phyloP scores from a whole-genome alignment of 768 basidiomycete species.

The Jaapia argillacea region DNA sequence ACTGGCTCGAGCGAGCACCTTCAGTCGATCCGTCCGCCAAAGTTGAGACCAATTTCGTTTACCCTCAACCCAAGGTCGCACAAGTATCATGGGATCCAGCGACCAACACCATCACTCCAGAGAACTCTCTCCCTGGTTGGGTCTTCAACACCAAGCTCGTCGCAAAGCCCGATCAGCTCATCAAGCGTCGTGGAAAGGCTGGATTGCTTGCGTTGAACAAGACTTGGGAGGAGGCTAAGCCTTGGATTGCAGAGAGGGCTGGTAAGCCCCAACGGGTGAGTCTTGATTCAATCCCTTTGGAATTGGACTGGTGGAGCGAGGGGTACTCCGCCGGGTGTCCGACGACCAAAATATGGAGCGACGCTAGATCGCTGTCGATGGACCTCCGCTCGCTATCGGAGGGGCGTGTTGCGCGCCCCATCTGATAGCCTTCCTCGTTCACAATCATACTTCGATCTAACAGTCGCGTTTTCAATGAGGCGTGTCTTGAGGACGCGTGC shows the following conservation, averaged over 20 bases:
- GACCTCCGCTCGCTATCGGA: too few relatives aligned
- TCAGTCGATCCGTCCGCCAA: conserved; percentile 55
- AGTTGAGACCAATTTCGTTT: conserved; percentile 47
- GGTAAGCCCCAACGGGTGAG: conserved; percentile 87
- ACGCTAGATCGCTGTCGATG: conserved; percentile 2
- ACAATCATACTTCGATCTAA: too few relatives aligned
- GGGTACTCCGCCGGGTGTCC: too few relatives aligned
- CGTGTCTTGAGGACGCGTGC: too few relatives aligned
- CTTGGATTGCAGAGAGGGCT: conserved; percentile 82
- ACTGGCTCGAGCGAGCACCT: conserved; percentile 93
- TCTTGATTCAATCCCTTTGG: conserved; percentile 6
- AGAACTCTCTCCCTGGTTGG: conserved; percentile 63
- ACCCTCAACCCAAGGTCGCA: conserved; percentile 69
- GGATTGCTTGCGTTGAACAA: conserved; percentile 94
- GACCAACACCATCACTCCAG: conserved; percentile 50
- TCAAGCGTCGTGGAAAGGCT: conserved; percentile 98
- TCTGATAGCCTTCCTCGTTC: too few relatives aligned
- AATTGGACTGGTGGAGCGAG: too few relatives aligned
- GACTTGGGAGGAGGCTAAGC: conserved; percentile 75
- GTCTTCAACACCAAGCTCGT: conserved; percentile 83
- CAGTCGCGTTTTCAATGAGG: too few relatives aligned
- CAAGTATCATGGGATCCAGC: conserved; percentile 77
- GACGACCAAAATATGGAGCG: conserved; percentile 1
- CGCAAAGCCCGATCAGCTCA: conserved; percentile 96
- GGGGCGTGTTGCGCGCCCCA: too few relatives aligned